Percentiles rank a stretch among this genome's conserved stretches.
Conservation (phyloP, 257 asterid species). For the Plantago major region DNA sequence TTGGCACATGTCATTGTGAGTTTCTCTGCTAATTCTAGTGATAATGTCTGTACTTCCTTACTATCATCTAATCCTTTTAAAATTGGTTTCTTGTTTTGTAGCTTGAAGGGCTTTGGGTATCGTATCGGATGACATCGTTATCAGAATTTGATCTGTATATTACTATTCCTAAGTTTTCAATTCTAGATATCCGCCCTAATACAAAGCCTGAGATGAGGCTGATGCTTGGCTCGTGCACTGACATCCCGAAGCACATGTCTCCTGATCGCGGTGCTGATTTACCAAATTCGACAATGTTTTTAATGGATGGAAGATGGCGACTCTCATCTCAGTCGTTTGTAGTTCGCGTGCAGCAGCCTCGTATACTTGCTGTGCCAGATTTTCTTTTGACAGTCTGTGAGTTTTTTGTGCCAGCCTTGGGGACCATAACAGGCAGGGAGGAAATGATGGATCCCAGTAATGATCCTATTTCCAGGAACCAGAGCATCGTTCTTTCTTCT, state of each 20-base stretch:
- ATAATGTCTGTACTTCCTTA: not conserved
- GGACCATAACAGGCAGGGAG: constrained; percentile 92
- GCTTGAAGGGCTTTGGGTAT: constrained; percentile 99
- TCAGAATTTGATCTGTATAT: constrained; percentile 87
- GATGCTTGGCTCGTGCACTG: constrained; percentile 96
- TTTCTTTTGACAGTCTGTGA: constrained; percentile 90
- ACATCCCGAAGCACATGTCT: constrained; percentile 59
- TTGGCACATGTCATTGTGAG: constrained; percentile 95
- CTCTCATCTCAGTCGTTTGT: constrained; percentile 83
- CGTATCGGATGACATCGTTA: constrained; percentile 94
- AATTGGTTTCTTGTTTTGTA: constrained; percentile 31
- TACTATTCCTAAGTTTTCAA: constrained; percentile 81
- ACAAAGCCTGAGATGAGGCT: constrained; percentile 95
- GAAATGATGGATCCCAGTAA: constrained; percentile 91
- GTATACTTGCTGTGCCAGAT: constrained; percentile 91
- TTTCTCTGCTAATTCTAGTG: constrained; percentile 8
- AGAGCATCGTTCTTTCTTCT: constrained; percentile 58
- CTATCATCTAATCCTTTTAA: not conserved
- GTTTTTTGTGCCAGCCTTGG: constrained; percentile 93
- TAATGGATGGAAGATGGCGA: constrained; percentile 99
- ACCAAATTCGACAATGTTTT: constrained; percentile 87
- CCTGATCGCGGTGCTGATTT: constrained; percentile 46
- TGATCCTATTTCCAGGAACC: constrained; percentile 73
- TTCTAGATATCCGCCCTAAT: constrained; percentile 86
- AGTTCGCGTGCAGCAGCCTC: constrained; percentile 93